Conservation (phyloP, 2,329 filamentous ascomycete genomes). For the Neonectria magnoliae region DNA sequence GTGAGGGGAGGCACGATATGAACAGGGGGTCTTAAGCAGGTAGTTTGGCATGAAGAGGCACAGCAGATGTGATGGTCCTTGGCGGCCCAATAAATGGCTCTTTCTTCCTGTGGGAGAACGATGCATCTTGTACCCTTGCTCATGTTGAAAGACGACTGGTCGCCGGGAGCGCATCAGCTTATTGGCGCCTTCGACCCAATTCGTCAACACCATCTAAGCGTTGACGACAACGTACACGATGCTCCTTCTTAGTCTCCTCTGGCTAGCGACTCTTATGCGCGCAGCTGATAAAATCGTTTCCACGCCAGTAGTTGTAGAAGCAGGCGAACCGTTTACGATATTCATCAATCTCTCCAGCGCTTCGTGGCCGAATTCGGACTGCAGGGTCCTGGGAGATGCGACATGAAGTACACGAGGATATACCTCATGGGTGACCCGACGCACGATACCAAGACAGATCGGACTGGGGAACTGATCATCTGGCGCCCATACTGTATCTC, state of each 20-base stretch:
- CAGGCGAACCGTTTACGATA: background rate
- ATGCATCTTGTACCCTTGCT: background rate
- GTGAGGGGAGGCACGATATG: background rate
- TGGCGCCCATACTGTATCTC: conserved; percentile 7
- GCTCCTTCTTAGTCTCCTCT: background rate
- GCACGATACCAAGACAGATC: background rate
- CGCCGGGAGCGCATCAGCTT: background rate
- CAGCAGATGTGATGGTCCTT: background rate
- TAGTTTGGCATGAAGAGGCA: background rate
- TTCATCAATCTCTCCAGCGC: background rate
- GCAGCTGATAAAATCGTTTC: background rate
- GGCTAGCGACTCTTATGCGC: background rate
- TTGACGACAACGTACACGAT: background rate
- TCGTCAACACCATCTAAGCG: background rate
- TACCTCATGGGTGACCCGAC: conserved; percentile 6
- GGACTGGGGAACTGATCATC: background rate
- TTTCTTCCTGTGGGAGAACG: background rate
- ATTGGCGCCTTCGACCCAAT: background rate
- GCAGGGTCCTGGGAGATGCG: background rate
- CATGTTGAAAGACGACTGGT: background rate
- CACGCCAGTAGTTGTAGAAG: background rate
- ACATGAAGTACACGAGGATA: conserved; percentile 8
- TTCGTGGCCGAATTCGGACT: background rate
- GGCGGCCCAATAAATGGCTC: background rate
- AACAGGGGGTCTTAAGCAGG: background rate